These are phyloP conservation scores for Lactarius deliciosus DNA, from an alignment of 768 basidiomycete genomes.

Conservation along the genomic window DNA sequence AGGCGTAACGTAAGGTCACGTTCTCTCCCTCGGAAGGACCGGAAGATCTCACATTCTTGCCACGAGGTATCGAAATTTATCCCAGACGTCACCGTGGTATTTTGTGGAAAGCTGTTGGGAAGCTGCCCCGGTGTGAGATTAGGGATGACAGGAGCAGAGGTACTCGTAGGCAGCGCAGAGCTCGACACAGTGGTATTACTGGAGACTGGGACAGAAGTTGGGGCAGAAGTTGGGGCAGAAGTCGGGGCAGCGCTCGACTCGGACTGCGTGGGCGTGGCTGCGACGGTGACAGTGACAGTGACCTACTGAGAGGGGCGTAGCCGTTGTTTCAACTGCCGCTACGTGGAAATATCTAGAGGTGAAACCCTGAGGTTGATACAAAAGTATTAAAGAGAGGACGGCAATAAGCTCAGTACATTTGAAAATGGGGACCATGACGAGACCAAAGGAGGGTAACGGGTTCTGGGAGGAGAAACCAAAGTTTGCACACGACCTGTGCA, in stretches of 20 bases:
- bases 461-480: slow-evolving; percentile 7
- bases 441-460: slow-evolving; percentile 2
- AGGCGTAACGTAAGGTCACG: not conserved
- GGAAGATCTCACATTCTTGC: slow-evolving; percentile 19
- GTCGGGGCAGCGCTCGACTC: not conserved
- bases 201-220: not conserved
- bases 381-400: slow-evolving; percentile 7
- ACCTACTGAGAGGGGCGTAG: not conserved
- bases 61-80: slow-evolving; percentile 15
- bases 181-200: not conserved
- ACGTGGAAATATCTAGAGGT: not conserved
- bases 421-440: slow-evolving; percentile 6
- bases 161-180: not conserved
- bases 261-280: not conserved
- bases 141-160: not conserved
- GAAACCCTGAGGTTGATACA: not conserved
- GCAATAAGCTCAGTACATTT: slow-evolving; percentile 1
- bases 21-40: not conserved
- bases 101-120: slow-evolving; percentile 21
- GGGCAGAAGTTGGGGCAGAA: not conserved
- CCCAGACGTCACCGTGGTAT: slow-evolving; percentile 4
- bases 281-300: not conserved
- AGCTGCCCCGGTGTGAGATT: slow-evolving; percentile 3
- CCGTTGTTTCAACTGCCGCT: slow-evolving; percentile 7
- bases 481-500: not conserved